Percentiles rank a stretch among this genome's conserved stretches.
Evolutionary conservation across 768 basidiomycete genomes (phyloP).

Genomic region (Coprinopsis marcescibilis): DNA sequence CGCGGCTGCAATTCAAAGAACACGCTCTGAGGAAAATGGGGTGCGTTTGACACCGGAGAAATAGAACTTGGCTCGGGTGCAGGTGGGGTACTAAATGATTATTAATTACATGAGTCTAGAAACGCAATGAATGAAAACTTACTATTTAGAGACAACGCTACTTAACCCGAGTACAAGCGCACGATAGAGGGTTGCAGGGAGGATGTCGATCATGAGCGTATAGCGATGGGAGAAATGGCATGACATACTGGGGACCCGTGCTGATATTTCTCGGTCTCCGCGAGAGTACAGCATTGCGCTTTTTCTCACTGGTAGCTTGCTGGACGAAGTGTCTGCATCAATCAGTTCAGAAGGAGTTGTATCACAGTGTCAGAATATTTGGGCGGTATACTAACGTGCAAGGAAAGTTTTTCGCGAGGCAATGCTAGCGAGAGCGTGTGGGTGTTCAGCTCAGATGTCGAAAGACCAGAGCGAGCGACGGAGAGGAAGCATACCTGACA

Average conservation of each 20-base stretch:
- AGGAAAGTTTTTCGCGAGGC: slow-evolving; percentile 80
- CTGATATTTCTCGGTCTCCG: slow-evolving; percentile 65
- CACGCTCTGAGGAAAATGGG: slow-evolving; percentile 34
- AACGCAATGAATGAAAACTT: slow-evolving; percentile 16
- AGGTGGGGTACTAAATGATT: slow-evolving; percentile 19
- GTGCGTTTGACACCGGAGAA: slow-evolving; percentile 19
- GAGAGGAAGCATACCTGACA: slow-evolving; percentile 51
- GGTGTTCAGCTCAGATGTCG: slow-evolving; percentile 11
- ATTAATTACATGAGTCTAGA: background rate
- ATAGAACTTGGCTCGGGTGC: slow-evolving; percentile 18
- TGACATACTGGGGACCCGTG: slow-evolving; percentile 20
- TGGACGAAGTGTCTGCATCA: slow-evolving; percentile 66
- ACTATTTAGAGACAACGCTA: slow-evolving; percentile 33
- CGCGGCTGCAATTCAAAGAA: slow-evolving; percentile 46
- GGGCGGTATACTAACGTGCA: slow-evolving; percentile 64
- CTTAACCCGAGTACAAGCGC: background rate
- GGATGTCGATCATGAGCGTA: slow-evolving; percentile 14
- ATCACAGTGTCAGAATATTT: background rate
- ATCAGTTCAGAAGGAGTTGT: slow-evolving; percentile 7
- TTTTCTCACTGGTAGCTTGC: slow-evolving; percentile 82
- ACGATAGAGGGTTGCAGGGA: too few relatives aligned
- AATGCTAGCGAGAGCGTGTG: slow-evolving; percentile 64
- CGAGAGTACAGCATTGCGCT: slow-evolving; percentile 49
- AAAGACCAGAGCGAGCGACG: slow-evolving; percentile 4
- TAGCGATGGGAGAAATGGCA: slow-evolving; percentile 22